phyloP scores from a whole-genome alignment of 225 moss, liverwort and hornwort species.

The Antitrichia curtipendula region DNA sequence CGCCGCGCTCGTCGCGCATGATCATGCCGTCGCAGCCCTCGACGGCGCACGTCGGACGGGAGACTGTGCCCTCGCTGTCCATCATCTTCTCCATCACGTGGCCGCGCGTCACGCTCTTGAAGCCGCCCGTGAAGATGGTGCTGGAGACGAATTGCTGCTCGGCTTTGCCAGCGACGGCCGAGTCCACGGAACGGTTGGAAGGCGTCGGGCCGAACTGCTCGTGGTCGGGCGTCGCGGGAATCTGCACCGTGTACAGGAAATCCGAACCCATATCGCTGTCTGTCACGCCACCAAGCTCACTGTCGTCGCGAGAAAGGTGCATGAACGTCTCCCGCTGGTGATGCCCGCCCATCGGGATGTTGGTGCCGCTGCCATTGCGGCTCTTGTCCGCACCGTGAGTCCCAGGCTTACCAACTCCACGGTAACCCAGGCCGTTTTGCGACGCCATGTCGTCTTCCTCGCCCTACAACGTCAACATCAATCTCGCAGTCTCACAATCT shows the following conservation, averaged over 20 bases:
- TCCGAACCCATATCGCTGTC: slow-evolving; percentile 75
- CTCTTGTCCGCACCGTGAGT: not conserved
- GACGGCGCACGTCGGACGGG: slow-evolving; percentile 37
- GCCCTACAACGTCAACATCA: slow-evolving; percentile 1
- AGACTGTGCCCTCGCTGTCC: slow-evolving; percentile 31
- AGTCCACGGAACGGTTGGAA: slow-evolving; percentile 20
- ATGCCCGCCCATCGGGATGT: not conserved
- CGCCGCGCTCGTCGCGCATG: slow-evolving; percentile 66
- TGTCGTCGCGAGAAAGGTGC: slow-evolving; percentile 56
- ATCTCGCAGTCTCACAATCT: not conserved
- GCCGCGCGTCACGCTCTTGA: slow-evolving; percentile 63
- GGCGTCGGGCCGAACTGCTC: slow-evolving; percentile 34
- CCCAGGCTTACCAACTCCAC: slow-evolving; percentile 9
- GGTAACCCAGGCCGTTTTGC: slow-evolving; percentile 21
- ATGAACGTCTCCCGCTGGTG: slow-evolving; percentile 40
- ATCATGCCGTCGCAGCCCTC: slow-evolving; percentile 57
- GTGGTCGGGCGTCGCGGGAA: slow-evolving; percentile 74
- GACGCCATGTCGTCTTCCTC: slow-evolving; percentile 17
- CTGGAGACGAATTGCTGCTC: slow-evolving; percentile 92
- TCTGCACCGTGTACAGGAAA: slow-evolving; percentile 78
- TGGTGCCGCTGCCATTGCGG: slow-evolving; percentile 8
- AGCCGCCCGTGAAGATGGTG: slow-evolving; percentile 91
- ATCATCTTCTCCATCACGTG: slow-evolving; percentile 90
- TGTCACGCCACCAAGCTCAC: slow-evolving; percentile 41
- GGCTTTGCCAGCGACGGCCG: slow-evolving; percentile 28